Conservation (phyloP, 306 rosid species). For the Calophaca sinica region DNA sequence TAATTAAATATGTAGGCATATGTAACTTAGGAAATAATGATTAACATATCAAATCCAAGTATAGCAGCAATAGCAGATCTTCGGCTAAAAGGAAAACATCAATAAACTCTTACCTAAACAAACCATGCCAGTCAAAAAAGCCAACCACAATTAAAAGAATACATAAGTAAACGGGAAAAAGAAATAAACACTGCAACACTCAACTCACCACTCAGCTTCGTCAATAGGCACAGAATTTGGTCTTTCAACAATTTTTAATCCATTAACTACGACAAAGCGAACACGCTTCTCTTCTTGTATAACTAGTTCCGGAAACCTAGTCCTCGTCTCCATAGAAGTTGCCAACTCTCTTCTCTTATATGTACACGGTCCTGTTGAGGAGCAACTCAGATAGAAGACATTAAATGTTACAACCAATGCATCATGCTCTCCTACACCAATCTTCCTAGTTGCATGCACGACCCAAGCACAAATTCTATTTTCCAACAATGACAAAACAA, state of each 20-base stretch:
- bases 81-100: conserved; percentile 12
- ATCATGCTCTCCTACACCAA: neutral
- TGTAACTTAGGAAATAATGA: neutral
- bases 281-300: conserved; percentile 97
- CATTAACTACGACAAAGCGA: conserved; percentile 96
- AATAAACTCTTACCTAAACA: conserved; percentile 12
- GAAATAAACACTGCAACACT: conserved; percentile 4
- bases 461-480: too few species aligned
- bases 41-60: conserved; percentile 8
- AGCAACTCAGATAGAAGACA: conserved; percentile 34
- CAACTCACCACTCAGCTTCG: conserved; percentile 84
- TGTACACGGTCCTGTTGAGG: conserved; percentile 65
- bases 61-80: conserved; percentile 9
- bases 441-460: too few species aligned
- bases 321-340: conserved; percentile 90
- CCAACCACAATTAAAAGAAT: neutral
- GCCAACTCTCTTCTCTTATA: conserved; percentile 97
- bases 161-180: neutral
- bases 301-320: conserved; percentile 90
- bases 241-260: conserved; percentile 83
- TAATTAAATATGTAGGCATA: neutral
- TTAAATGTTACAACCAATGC: conserved; percentile 27
- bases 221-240: conserved; percentile 69
- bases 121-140: conserved; percentile 28
- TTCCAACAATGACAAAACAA: too few species aligned